Percentiles rank a stretch among this genome's conserved stretches.
These are phyloP conservation scores for Uronychia binucleata DNA, from an alignment of 73 alveolate species.

Conservation along the genomic window DNA sequence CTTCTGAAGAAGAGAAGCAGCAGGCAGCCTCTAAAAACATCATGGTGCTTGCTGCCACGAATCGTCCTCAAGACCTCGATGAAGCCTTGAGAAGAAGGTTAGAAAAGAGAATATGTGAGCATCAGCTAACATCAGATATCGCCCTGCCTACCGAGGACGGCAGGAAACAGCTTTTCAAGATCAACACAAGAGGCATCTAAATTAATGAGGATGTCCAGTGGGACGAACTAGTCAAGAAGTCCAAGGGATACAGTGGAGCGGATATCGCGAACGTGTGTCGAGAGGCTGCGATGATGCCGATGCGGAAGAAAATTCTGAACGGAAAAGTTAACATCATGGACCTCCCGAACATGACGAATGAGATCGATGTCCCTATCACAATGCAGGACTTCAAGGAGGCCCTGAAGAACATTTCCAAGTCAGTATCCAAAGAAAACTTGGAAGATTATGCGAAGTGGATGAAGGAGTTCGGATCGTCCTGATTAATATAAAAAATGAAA, in stretches of 20 bases:
- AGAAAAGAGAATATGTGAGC: conserved; percentile 75
- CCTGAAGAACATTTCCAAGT: conserved; percentile 72
- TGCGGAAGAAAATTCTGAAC: conserved; percentile 71
- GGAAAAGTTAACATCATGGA: conserved; percentile 78
- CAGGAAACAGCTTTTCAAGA: conserved; percentile 65
- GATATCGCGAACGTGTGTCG: conserved; percentile 91
- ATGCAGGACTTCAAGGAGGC: conserved; percentile 91
- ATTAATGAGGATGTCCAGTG: conserved; percentile 56
- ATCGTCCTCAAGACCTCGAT: conserved; percentile 90
- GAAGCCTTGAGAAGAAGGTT: conserved; percentile 89
- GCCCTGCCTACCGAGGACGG: conserved; percentile 88
- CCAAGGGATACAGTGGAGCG: conserved; percentile 90
- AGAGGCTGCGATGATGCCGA: conserved; percentile 95
- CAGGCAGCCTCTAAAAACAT: conserved; percentile 69
- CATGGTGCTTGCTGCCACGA: conserved; percentile 89
- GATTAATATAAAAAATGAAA: conserved; percentile 29
- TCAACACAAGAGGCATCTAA: conserved; percentile 71
- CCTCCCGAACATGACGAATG: conserved; percentile 71
- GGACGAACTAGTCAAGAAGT: conserved; percentile 34
- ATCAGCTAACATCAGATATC: conserved; percentile 18
- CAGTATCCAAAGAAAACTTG: conserved; percentile 82
- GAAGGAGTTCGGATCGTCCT: conserved; percentile 88
- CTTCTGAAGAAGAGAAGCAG: conserved; percentile 68
- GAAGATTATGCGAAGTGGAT: conserved; percentile 89
- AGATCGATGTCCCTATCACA: conserved; percentile 80